These are phyloP conservation scores for Pelargonium citronellum DNA, from an alignment of 441 rosid genomes.

Conservation along the genomic window DNA sequence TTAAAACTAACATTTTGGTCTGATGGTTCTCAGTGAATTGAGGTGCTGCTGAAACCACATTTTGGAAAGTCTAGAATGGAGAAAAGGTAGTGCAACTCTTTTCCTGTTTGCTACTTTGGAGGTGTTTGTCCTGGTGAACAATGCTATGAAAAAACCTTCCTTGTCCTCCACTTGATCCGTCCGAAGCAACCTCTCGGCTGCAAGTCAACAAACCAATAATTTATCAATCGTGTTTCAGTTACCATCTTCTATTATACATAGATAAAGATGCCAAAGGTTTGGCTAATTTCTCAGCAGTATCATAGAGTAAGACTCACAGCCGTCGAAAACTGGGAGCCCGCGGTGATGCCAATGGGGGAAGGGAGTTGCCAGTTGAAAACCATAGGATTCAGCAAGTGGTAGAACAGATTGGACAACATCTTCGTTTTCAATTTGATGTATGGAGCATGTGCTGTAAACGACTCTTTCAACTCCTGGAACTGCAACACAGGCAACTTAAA, in stretches of 20 bases:
- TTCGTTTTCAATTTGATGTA: slow-evolving; percentile 79
- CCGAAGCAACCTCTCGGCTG: slow-evolving; percentile 62
- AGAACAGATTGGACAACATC: slow-evolving; percentile 63
- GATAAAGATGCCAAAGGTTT: not conserved
- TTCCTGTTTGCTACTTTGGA: not conserved
- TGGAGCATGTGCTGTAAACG: slow-evolving; percentile 86
- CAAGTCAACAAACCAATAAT: slow-evolving; percentile 11
- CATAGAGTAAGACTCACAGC: slow-evolving; percentile 47
- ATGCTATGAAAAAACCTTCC: slow-evolving; percentile 83
- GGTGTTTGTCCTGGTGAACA: slow-evolving; percentile 1
- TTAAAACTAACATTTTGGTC: not conserved
- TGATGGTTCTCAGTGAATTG: not conserved
- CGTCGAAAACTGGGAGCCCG: slow-evolving; percentile 65
- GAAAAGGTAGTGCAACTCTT: slow-evolving; percentile 16
- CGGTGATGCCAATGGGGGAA: slow-evolving; percentile 72
- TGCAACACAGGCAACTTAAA: slow-evolving; percentile 21
- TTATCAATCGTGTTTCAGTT: no score
- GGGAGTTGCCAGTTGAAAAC: slow-evolving; percentile 59
- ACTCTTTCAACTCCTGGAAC: slow-evolving; percentile 80
- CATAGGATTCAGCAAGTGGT: slow-evolving; percentile 53
- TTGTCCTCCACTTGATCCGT: slow-evolving; percentile 65
- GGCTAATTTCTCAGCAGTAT: not conserved
- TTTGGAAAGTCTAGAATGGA: slow-evolving; percentile 30
- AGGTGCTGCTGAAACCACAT: slow-evolving; percentile 12
- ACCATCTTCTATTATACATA: no score